These are phyloP conservation scores for Talaromyces thailandensis DNA, from an alignment of 495 filamentous ascomycete species.

Conservation along the genomic window DNA sequence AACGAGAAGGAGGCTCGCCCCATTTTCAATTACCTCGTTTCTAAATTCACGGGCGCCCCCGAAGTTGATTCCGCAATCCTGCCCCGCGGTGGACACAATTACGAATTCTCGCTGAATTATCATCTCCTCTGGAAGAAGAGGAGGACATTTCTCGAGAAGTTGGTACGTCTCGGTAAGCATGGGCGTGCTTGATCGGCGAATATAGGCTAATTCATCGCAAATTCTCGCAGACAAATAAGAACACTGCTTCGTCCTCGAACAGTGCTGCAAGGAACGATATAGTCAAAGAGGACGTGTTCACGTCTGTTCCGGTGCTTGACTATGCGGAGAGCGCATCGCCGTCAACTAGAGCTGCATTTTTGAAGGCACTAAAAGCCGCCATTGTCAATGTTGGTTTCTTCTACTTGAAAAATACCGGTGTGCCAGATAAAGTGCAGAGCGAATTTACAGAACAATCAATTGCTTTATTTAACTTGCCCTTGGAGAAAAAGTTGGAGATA, in stretches of 20 bases:
- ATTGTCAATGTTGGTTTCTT: conserved; percentile 89
- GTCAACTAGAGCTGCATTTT: conserved; percentile 65
- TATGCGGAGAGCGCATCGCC: conserved; percentile 53
- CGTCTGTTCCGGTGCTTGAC: conserved; percentile 71
- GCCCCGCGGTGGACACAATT: conserved; percentile 6
- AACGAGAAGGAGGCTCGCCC: conserved; percentile 2
- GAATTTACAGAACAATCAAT: conserved; percentile 61
- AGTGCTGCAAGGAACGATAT: conserved; percentile 12
- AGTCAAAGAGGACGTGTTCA: conserved; percentile 41
- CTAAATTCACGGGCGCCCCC: neutral
- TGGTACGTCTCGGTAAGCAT: neutral
- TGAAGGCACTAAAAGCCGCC: conserved; percentile 63
- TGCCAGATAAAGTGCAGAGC: conserved; percentile 55
- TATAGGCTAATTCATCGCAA: neutral
- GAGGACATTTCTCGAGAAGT: neutral
- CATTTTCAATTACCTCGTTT: conserved; percentile 1
- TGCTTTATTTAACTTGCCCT: conserved; percentile 72
- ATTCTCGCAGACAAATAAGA: neutral
- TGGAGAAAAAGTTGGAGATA: conserved; percentile 74
- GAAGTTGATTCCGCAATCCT: conserved; percentile 2
- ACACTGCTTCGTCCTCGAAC: neutral
- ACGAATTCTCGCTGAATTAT: conserved; percentile 2
- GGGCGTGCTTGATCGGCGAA: neutral
- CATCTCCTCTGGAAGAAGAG: neutral
- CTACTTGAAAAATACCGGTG: conserved; percentile 79